Percentiles rank a stretch among this genome's conserved stretches.
These are phyloP conservation scores for Helianthus annuus DNA, from an alignment of 129 eudicot genomes.

Conservation along the genomic window DNA sequence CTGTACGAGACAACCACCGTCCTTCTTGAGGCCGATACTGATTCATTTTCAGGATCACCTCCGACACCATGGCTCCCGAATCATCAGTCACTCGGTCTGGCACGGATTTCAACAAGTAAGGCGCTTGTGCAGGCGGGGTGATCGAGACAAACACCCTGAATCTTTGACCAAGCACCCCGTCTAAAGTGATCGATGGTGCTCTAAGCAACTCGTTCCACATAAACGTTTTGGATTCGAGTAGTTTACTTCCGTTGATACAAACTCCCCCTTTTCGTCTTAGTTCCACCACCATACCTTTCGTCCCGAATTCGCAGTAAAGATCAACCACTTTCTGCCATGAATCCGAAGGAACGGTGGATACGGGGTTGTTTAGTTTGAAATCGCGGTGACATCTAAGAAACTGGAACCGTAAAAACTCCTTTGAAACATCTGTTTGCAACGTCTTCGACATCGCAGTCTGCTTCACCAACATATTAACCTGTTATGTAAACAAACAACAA, in stretches of 20 bases:
- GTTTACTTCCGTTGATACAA: slow-evolving; percentile 60
- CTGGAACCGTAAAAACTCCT: slow-evolving; percentile 67
- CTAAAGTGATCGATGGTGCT: slow-evolving; percentile 68
- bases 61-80: slow-evolving; percentile 92
- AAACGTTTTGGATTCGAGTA: slow-evolving; percentile 46
- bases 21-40: slow-evolving; percentile 95
- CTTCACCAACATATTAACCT: slow-evolving; percentile 66
- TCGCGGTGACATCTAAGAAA: slow-evolving; percentile 65
- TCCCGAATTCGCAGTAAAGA: slow-evolving; percentile 88
- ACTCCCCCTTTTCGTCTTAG: slow-evolving; percentile 56
- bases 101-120: slow-evolving; percentile 83
- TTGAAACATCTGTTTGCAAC: slow-evolving; percentile 30
- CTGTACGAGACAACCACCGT: slow-evolving; percentile 92
- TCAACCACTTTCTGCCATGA: slow-evolving; percentile 67
- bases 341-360: slow-evolving; percentile 34
- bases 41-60: slow-evolving; percentile 74
- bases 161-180: slow-evolving; percentile 46
- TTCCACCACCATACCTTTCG: slow-evolving; percentile 71
- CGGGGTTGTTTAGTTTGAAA: slow-evolving; percentile 60
- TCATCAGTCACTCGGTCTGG: slow-evolving; percentile 93
- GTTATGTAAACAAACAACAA: slow-evolving; percentile 14
- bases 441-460: slow-evolving; percentile 28
- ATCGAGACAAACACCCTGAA: slow-evolving; percentile 59
- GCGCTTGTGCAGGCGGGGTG: slow-evolving; percentile 96
- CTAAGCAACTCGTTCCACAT: slow-evolving; percentile 82